Conservation (phyloP, 495 filamentous ascomycete genomes). For the Aspergillus ostianus region DNA sequence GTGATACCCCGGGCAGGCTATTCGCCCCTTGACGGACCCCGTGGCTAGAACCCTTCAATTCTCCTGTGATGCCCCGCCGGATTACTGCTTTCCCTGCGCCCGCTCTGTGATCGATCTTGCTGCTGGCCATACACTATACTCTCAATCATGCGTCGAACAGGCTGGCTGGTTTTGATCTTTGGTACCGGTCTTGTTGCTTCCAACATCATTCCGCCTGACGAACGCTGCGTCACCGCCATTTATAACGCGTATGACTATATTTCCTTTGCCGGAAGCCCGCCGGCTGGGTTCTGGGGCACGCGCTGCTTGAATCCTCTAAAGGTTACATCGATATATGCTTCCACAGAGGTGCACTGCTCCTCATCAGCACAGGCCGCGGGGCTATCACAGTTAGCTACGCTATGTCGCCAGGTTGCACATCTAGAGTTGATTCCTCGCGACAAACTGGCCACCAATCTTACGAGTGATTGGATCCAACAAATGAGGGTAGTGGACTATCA, state of each 20-base stretch:
- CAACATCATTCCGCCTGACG: conserved; percentile 22
- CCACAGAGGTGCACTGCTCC: conserved; percentile 33
- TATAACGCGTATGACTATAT: conserved; percentile 39
- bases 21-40: not conserved
- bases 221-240: conserved; percentile 39
- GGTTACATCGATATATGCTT: conserved; percentile 41
- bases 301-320: conserved; percentile 36
- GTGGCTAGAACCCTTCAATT: not conserved
- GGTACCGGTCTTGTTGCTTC: not conserved
- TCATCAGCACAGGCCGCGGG: conserved; percentile 28
- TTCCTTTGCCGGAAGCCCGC: conserved; percentile 29
- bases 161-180: not conserved
- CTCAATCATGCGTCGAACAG: not conserved
- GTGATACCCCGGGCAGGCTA: too few species aligned
- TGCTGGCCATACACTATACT: not conserved
- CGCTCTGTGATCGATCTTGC: not conserved
- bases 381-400: conserved; percentile 20
- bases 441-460: conserved; percentile 36
- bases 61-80: not conserved
- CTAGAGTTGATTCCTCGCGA: conserved; percentile 31
- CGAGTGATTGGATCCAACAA: conserved; percentile 30
- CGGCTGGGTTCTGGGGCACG: conserved; percentile 25
- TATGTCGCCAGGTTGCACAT: conserved; percentile 30
- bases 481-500: conserved; percentile 34
- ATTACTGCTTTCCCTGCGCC: not conserved